A percentile compares a stretch with the other conserved stretches of the same genome.
Conservation (phyloP, 805 yeast genomes). For the Zygosaccharomyces rouxii region DNA sequence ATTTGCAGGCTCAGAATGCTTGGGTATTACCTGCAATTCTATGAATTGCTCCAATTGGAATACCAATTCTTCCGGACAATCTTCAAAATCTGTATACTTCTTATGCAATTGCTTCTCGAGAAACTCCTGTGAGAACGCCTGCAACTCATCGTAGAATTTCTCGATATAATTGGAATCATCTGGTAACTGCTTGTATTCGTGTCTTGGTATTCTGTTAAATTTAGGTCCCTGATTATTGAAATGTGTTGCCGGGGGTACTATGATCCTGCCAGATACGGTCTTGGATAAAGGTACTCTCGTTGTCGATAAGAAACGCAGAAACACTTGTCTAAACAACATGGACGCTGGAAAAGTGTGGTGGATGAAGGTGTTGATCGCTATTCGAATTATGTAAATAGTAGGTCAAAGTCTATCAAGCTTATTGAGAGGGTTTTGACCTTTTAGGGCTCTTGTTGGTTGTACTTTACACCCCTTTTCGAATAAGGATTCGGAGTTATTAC, state of each 20-base stretch:
- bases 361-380: neutral
- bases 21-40: slow-evolving; percentile 31
- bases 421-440: too few species aligned
- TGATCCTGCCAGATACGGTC: slow-evolving; percentile 20
- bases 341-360: neutral
- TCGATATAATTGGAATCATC: slow-evolving; percentile 51
- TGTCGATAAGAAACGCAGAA: slow-evolving; percentile 8
- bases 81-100: slow-evolving; percentile 38
- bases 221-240: slow-evolving; percentile 6
- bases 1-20: slow-evolving; percentile 11
- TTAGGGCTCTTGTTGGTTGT: neutral
- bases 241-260: slow-evolving; percentile 23
- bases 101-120: slow-evolving; percentile 24
- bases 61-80: slow-evolving; percentile 39
- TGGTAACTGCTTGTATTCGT: slow-evolving; percentile 45
- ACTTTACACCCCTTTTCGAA: neutral
- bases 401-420: neutral
- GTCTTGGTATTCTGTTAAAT: slow-evolving; percentile 13
- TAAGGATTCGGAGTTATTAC: neutral
- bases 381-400: too few species aligned
- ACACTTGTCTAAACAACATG: neutral
- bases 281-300: slow-evolving; percentile 9
- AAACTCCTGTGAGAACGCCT: slow-evolving; percentile 18
- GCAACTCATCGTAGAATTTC: slow-evolving; percentile 44
- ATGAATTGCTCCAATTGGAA: slow-evolving; percentile 39